A percentile compares a stretch with the other conserved stretches of the same genome.
Conservation (phyloP, 177 flowering plant genomes). For the Telopea speciosissima region DNA sequence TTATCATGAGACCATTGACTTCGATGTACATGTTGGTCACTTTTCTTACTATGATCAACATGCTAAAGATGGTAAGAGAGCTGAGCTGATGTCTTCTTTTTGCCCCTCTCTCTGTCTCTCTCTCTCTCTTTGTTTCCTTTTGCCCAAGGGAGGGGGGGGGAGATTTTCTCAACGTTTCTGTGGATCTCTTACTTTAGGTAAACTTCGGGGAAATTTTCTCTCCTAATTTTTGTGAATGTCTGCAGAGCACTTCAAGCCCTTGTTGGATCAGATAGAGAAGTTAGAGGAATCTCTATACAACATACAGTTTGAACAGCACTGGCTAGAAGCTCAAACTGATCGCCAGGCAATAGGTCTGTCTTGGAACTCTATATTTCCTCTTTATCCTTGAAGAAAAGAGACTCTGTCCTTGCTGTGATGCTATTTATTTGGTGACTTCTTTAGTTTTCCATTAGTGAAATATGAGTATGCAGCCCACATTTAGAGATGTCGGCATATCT, state of each 20-base stretch:
- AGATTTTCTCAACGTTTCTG: too few species aligned
- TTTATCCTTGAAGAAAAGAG: not conserved
- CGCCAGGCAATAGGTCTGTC: slow-evolving; percentile 72
- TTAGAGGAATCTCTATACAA: slow-evolving; percentile 83
- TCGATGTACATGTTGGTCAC: slow-evolving; percentile 65
- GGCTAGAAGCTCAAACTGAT: slow-evolving; percentile 90
- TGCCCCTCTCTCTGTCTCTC: too few species aligned
- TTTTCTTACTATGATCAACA: slow-evolving; percentile 61
- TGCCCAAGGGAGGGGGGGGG: too few species aligned
- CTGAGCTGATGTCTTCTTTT: too few species aligned
- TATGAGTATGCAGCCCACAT: too few species aligned
- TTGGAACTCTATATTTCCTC: not conserved
- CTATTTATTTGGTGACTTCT: too few species aligned
- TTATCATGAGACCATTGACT: slow-evolving; percentile 74
- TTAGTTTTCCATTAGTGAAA: too few species aligned
- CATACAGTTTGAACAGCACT: slow-evolving; percentile 89
- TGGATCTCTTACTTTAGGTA: too few species aligned
- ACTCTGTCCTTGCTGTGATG: too few species aligned
- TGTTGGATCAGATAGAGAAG: slow-evolving; percentile 72
- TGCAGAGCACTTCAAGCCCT: slow-evolving; percentile 85
- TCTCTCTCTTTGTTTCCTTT: too few species aligned
- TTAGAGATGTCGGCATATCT: too few species aligned
- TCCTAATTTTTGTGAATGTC: slow-evolving; percentile 12
- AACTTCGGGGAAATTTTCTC: not conserved
- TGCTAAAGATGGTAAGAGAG: slow-evolving; percentile 67